Evolutionary conservation across 2,329 filamentous ascomycete genomes (phyloP).

Genomic region (Botrytis byssoidea): DNA sequence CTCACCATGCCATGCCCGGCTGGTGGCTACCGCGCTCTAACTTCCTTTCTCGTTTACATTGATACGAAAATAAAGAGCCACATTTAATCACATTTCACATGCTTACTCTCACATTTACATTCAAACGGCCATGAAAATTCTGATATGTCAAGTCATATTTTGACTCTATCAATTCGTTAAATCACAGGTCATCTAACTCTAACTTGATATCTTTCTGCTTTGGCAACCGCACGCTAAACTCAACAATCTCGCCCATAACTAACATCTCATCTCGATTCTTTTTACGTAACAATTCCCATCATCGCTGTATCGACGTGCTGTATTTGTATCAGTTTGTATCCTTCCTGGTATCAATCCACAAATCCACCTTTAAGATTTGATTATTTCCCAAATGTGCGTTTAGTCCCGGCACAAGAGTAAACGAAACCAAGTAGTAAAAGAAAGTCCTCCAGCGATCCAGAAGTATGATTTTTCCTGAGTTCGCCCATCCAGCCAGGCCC

Average conservation of each 20-base stretch:
- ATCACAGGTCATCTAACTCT: background rate
- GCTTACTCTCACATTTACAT: background rate
- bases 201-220: background rate
- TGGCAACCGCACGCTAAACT: background rate
- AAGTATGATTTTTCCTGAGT: constrained; percentile 12
- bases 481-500: constrained; percentile 9
- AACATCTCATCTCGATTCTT: background rate
- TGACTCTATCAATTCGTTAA: constrained; percentile 4
- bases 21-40: background rate
- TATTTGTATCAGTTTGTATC: constrained; percentile 1
- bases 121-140: background rate
- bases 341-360: constrained; percentile 14
- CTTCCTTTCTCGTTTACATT: background rate
- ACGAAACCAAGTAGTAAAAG: constrained; percentile 10
- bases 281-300: background rate
- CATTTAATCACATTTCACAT: background rate
- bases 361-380: constrained; percentile 1
- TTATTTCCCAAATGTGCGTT: constrained; percentile 8
- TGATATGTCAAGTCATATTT: background rate
- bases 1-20: background rate
- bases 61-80: background rate
- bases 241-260: background rate
- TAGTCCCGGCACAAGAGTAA: constrained; percentile 2
- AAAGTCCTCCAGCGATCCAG: constrained; percentile 1
- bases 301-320: background rate